Evolutionary conservation across 2,329 filamentous ascomycete genomes (phyloP).

Genomic region (Colletotrichum sp.): DNA sequence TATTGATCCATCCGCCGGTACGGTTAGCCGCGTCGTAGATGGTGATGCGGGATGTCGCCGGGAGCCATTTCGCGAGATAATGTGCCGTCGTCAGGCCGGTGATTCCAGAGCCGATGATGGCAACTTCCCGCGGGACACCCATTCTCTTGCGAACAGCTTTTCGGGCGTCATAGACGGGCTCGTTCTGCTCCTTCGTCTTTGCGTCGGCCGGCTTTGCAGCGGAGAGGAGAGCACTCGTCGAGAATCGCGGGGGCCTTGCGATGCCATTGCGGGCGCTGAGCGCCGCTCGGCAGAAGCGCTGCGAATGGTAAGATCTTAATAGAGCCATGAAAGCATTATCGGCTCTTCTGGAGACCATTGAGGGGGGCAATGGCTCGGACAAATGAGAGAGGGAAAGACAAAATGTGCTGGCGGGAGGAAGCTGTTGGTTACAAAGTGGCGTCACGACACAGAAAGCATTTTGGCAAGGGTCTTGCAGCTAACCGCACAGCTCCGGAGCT

Average conservation of each 20-base stretch:
- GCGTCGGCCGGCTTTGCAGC: neutral
- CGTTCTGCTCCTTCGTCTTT: neutral
- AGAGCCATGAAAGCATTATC: constrained; percentile 16
- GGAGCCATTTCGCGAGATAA: constrained; percentile 74
- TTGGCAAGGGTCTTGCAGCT: neutral
- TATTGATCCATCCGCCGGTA: constrained; percentile 85
- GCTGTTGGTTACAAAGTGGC: neutral
- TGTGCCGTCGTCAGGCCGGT: constrained; percentile 82
- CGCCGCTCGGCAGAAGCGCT: constrained; percentile 7
- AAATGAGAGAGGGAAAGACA: neutral
- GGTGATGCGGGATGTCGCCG: constrained; percentile 70
- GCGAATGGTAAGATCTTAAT: constrained; percentile 14
- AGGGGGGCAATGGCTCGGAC: neutral
- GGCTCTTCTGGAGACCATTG: neutral
- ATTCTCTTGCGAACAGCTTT: neutral
- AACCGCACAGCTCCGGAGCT: neutral
- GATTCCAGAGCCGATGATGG: constrained; percentile 81
- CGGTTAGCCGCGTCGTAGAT: constrained; percentile 76
- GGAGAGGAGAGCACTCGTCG: neutral
- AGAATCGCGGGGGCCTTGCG: neutral
- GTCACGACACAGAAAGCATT: neutral
- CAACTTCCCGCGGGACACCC: constrained; percentile 48
- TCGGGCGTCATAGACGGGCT: neutral
- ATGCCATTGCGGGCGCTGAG: neutral
- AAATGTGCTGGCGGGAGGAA: neutral